Base-by-base conservation (phyloP, 75 land plant species). In the Selaginella moellendorffii region DNA sequence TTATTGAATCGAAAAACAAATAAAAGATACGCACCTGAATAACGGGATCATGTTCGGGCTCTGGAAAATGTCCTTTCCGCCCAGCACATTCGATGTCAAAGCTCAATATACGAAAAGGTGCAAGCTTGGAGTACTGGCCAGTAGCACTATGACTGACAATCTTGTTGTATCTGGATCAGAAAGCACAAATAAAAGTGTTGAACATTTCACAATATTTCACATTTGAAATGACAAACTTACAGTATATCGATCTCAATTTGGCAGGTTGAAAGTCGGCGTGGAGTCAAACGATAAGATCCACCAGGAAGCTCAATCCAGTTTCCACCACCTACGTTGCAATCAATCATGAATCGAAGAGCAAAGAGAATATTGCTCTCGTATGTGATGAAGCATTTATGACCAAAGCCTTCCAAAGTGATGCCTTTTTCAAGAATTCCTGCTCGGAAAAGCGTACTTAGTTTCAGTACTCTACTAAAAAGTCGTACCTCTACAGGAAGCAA, bases 41-140 rank as follows among this genome's bases (percentile, higher is more conserved):
- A 27, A 93, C 98, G 69, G 98, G 98, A 76, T 93, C 98, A 68
- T 93, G 87, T 20, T 53, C 81, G 19, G 98, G 85, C 74, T 89
- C 98, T 27, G 98, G 98, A 74, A 93, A 93, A 75, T 74, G 96
- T n/a, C 98, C 98, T 75, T 93, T 93, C 26, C 98, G 86, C 24
- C 98, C 98, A 52, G 98, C 98, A 79, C 98, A 93, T 71, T 93
- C 98, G 70, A 93, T 93, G 68, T 93, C 98, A 80, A 93, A 88
- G 79, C 98, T 93, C 65, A 93, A 72, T 42, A 93, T 93, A 10
- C 98, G 82, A 76, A 93, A 93, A 26, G 96, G 98, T 63, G 98
- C 98, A 92, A 93, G 85, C 65, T 83, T 93, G 9, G 98, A 93
- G 67, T 76, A 85, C 17, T 85, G 82, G 22, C 96, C 98, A 52